Evolutionary conservation across 2,329 filamentous ascomycete species (phyloP).

Genomic region (Aspergillus hiratsukae): DNA sequence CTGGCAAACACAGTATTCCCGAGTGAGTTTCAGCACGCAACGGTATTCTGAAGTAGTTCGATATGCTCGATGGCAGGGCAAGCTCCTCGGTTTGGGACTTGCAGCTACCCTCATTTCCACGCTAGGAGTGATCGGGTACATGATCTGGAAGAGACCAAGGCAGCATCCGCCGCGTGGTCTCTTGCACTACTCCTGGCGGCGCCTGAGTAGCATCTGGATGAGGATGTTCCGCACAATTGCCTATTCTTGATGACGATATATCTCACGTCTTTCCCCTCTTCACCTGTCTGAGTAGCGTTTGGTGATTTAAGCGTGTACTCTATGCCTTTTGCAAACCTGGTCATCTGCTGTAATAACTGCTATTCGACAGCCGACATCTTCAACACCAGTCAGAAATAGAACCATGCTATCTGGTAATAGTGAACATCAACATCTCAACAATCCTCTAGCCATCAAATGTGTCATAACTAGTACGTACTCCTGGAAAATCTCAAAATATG

Average conservation of each 20-base stretch:
- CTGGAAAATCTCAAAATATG: background rate
- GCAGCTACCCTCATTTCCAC: conserved; percentile 25
- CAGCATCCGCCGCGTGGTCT: conserved; percentile 16
- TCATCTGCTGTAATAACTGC: background rate
- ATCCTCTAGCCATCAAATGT: background rate
- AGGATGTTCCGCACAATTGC: conserved; percentile 3
- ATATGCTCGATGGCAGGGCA: conserved; percentile 65
- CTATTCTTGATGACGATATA: background rate
- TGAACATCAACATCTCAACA: too few species aligned
- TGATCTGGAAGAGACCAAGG: conserved; percentile 28
- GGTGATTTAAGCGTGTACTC: background rate
- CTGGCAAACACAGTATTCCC: conserved; percentile 87
- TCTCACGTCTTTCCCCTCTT: background rate
- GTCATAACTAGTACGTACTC: background rate
- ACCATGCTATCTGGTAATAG: too few species aligned
- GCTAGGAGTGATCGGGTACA: conserved; percentile 24
- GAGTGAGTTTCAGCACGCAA: conserved; percentile 91
- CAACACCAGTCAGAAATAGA: too few species aligned
- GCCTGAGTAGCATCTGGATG: conserved; percentile 15
- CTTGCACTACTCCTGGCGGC: conserved; percentile 11
- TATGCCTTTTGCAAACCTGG: too few species aligned
- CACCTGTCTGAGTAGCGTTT: background rate
- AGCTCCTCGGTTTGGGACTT: conserved; percentile 47
- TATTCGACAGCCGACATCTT: too few species aligned
- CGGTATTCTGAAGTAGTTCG: conserved; percentile 77